Evolutionary conservation across 768 basidiomycete genomes (phyloP).

Genomic region (Boletus huronensis): DNA sequence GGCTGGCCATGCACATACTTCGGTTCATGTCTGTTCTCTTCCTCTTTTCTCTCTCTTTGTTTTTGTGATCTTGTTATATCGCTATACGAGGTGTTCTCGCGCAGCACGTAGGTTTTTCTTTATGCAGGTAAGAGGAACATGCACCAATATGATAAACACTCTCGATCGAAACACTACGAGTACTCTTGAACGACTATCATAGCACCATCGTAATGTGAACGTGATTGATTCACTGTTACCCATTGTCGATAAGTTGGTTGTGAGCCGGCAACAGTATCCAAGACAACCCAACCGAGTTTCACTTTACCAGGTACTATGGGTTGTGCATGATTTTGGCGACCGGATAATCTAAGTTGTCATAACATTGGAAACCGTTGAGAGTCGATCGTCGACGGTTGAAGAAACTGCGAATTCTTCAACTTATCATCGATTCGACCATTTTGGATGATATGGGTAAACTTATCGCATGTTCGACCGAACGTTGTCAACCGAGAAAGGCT

Average conservation of each 20-base stretch:
- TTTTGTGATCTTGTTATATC: conserved; percentile 19
- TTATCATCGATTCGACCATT: not conserved
- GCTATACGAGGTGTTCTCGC: conserved; percentile 10
- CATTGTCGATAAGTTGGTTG: no score
- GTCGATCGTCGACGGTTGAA: not conserved
- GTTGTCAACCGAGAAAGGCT: not conserved
- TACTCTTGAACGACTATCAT: conserved; percentile 28
- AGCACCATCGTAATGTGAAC: conserved; percentile 25
- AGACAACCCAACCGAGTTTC: not conserved
- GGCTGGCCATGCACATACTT: conserved; percentile 28
- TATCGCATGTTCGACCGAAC: not conserved
- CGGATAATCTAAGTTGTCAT: not conserved
- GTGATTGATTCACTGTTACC: conserved; percentile 11
- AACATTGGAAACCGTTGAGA: not conserved
- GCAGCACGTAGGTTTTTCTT: conserved; percentile 19
- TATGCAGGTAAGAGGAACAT: conserved; percentile 29
- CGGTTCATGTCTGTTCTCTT: conserved; percentile 9
- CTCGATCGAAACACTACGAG: conserved; percentile 24
- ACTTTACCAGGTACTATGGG: not conserved
- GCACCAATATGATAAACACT: conserved; percentile 20
- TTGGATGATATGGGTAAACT: not conserved
- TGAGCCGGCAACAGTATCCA: not conserved
- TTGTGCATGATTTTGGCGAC: not conserved
- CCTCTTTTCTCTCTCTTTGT: not conserved
- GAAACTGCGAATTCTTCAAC: not conserved